phyloP scores from a whole-genome alignment of 129 eudicot species.

The Flaveria bidentis region DNA sequence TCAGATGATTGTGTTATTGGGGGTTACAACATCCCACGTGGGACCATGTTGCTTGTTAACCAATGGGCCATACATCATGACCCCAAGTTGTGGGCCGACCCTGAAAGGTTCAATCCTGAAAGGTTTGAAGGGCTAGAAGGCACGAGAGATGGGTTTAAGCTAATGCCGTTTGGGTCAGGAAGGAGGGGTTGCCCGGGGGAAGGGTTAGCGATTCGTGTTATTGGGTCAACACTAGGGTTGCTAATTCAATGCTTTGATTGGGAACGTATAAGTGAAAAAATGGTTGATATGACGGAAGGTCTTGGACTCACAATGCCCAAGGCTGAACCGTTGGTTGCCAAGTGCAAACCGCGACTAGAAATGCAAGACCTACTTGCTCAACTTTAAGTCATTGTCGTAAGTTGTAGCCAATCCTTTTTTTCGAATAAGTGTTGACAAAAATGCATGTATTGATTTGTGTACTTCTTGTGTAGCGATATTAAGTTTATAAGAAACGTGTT shows the following conservation, averaged over 20 bases:
- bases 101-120: slow-evolving; percentile 34
- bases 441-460: neutral
- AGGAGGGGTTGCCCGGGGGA: slow-evolving; percentile 50
- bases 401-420: neutral
- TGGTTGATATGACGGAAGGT: slow-evolving; percentile 36
- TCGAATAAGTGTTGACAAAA: neutral
- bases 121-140: slow-evolving; percentile 32
- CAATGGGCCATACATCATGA: slow-evolving; percentile 41
- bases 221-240: slow-evolving; percentile 34
- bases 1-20: slow-evolving; percentile 34
- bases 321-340: slow-evolving; percentile 30
- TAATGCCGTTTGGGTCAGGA: slow-evolving; percentile 48
- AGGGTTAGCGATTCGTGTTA: slow-evolving; percentile 20
- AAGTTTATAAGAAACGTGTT: no score
- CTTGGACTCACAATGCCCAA: slow-evolving; percentile 29
- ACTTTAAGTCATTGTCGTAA: neutral
- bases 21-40: slow-evolving; percentile 32
- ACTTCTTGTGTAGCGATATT: no score
- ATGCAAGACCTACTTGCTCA: slow-evolving; percentile 29
- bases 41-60: slow-evolving; percentile 38
- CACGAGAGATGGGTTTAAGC: slow-evolving; percentile 31
- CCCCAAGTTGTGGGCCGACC: slow-evolving; percentile 35
- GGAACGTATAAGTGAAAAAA: slow-evolving; percentile 29
- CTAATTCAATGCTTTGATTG: slow-evolving; percentile 45
- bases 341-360: slow-evolving; percentile 26